phyloP scores from a whole-genome alignment of 2,329 filamentous ascomycete species.

The Waltergamsia citrina region DNA sequence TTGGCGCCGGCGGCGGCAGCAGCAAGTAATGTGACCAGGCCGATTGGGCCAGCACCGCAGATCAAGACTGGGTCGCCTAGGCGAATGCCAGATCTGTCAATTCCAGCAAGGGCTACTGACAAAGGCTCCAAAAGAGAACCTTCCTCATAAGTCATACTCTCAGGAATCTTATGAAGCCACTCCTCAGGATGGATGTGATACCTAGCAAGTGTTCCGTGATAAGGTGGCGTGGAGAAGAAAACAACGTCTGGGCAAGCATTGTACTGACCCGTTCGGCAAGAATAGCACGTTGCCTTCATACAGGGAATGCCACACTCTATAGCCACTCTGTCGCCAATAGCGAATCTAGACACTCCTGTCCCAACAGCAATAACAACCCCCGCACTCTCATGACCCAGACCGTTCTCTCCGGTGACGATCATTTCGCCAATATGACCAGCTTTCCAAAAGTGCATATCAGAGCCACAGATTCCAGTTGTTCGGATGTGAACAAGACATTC shows the following conservation, averaged over 20 bases:
- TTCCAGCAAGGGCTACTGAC: conserved; percentile 53
- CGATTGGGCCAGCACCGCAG: conserved; percentile 56
- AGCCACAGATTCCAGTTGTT: conserved; percentile 56
- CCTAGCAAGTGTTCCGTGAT: conserved; percentile 48
- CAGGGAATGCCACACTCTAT: conserved; percentile 56
- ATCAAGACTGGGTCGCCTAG: conserved; percentile 47
- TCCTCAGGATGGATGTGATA: conserved; percentile 46
- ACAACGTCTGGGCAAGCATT: conserved; percentile 52
- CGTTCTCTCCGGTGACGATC: conserved; percentile 52
- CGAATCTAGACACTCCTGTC: conserved; percentile 38
- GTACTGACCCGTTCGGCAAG: conserved; percentile 46
- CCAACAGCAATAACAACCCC: conserved; percentile 50
- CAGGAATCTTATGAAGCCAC: conserved; percentile 46
- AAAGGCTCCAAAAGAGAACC: conserved; percentile 57
- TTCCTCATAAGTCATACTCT: conserved; percentile 45
- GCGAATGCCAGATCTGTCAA: conserved; percentile 39
- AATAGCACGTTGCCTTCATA: conserved; percentile 42
- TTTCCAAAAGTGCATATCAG: conserved; percentile 63
- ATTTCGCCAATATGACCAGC: conserved; percentile 53
- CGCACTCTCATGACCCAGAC: conserved; percentile 56
- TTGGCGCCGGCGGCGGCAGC: conserved; percentile 53
- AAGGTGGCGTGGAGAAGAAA: conserved; percentile 48
- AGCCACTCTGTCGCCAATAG: conserved; percentile 47
- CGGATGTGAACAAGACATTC: conserved; percentile 54
- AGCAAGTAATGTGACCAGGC: conserved; percentile 46